Base-by-base conservation (phyloP, 495 filamentous ascomycete species). In the Penicillium pancosmium region DNA sequence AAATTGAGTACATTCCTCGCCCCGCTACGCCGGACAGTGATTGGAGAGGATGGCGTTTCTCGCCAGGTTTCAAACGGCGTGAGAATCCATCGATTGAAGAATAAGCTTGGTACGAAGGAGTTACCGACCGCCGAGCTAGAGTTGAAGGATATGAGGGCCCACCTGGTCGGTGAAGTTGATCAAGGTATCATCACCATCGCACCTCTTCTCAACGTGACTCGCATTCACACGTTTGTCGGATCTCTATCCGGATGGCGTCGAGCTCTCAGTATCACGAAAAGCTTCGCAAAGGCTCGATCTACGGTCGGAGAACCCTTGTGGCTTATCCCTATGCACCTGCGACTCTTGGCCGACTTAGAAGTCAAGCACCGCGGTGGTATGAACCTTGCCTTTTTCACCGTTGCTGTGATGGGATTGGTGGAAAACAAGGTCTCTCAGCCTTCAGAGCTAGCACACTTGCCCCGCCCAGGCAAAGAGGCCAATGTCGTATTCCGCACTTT, bases 111-210 rank as follows among this genome's bases (percentile, higher is more conserved):
- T 41, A 90, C 89, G 0, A 84, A 83, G 51, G 73, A 85, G 19
- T 67, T 91, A 0, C 89, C 88, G 0, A 91, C 88, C 0, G 89
- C 88, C 1, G 89, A 92, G 59, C 75, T 91, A 13, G 85, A 87
- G 49, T 73, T 91, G 1, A 73, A 75, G 15, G 79, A 77, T 21
- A 85, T 83, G 72, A 81, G 89, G 18, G 89, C 78, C 2, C 86
- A 86, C 70, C 73, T 90, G 4, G 70, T 92, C 43, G 88, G 89
- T 19, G 67, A 73, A 10, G 69, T 86, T 43, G 87, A 88, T 33
- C 71, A 82, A 13, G 88, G 88, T n/a, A 78, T 89, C 18, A 78
- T 79, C 43, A 85, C 86, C 59, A 88, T 91, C 55, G 73, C 80
- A 19, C 84, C 85, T 4, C 76, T 91, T 15, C 75, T 91, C 11